Evolutionary conservation across 768 basidiomycete genomes (phyloP), one percentile per base, ranked within the genome.

Genomic region (Boletus sp.): DNA sequence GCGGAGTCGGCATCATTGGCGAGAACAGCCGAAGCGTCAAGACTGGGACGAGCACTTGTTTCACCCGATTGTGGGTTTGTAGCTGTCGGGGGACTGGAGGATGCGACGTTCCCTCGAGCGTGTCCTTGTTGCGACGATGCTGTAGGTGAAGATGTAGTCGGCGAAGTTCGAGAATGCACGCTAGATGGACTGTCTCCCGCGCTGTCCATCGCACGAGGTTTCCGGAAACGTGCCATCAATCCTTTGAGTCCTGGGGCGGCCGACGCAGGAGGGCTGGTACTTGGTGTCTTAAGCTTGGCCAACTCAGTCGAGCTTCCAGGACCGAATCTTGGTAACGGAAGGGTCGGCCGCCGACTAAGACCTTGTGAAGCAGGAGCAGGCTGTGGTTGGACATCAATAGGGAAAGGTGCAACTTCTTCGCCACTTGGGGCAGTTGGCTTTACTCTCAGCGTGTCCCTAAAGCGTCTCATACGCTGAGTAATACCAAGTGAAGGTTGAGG

Each of bases 141-240:
- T 19, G 72, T 71, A 21, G 68, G 64, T 14, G 75, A 71, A 29
- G 74, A 66, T 17, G 74, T 68, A 27, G 70, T 67, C 25, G 70
- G 72, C 33, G 72, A 66, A 21, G 61, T 62, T 51, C 63, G 58
- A 33, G 66, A 68, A 56, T 68, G 61, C 42, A 63, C 51, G 40
- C 69, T 72, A 7, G 69, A 73, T 46, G 62, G 62, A 34, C 72
- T 62, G 59, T 69, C 64, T 34, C 59, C 67, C 25, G 54, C 10
- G 23, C 56, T 56, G 46, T 73, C 70, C 39, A 56, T 27, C 23
- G 67, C 58, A 42, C 72, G 72, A 35, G 71, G 65, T 53, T 61
- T 74, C 35, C 88, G 79, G 67, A 92, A 88, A 30, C 87, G 83
- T 29, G 88, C 82, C 81, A 93, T 90, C 69, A 93, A 85, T 14